Conservation (phyloP, 176 grass and related monocot species). For the Tuctoria greenei region DNA sequence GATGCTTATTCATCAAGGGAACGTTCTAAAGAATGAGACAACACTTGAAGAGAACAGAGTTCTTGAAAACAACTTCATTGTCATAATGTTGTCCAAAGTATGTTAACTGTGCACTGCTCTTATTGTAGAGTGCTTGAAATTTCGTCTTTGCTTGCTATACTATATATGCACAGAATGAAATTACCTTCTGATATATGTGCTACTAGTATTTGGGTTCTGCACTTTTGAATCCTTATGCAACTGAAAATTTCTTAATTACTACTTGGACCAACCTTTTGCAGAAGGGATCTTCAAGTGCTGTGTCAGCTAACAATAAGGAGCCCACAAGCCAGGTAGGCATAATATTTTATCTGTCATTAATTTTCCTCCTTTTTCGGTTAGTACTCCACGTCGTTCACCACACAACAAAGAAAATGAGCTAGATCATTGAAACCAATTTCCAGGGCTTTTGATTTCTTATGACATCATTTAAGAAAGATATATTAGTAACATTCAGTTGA, state of each 20-base stretch:
- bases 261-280: constrained; percentile 30
- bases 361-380: not conserved
- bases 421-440: not conserved
- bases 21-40: constrained; percentile 70
- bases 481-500: not conserved
- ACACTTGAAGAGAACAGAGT: constrained; percentile 83
- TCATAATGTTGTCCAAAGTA: constrained; percentile 92
- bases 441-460: not conserved
- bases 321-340: constrained; percentile 53
- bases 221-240: not conserved
- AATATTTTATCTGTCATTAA: constrained; percentile 3
- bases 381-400: not conserved
- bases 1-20: constrained; percentile 81
- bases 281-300: constrained; percentile 68
- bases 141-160: not conserved
- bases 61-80: constrained; percentile 69
- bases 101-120: not conserved
- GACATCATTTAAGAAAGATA: not conserved
- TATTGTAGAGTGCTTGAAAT: not conserved
- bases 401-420: not conserved
- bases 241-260: constrained; percentile 6
- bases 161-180: not conserved
- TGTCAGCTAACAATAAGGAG: constrained; percentile 45
- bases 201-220: not conserved
- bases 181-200: not conserved